phyloP scores from a whole-genome alignment of 129 eudicot genomes.

The Pittosporum tobira region DNA sequence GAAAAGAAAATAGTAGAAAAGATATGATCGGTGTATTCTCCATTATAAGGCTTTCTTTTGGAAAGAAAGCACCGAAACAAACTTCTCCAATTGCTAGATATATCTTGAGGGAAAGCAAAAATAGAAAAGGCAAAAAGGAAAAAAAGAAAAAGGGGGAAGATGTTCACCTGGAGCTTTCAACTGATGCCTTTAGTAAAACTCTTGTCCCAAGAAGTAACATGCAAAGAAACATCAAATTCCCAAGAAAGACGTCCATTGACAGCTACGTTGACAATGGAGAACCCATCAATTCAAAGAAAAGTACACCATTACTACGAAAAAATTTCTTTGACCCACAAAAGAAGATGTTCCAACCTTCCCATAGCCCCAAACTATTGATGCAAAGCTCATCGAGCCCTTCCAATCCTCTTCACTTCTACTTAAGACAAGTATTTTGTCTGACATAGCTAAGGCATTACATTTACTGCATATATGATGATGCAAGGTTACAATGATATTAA shows the following conservation, averaged over 20 bases:
- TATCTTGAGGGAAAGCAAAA: conserved; percentile 1
- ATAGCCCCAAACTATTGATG: conserved; percentile 26
- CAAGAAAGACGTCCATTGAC: conserved; percentile 32
- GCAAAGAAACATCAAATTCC: conserved; percentile 43
- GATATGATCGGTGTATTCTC: neutral
- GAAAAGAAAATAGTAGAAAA: too few species aligned
- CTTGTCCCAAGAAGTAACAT: conserved; percentile 37
- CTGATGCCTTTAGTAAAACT: conserved; percentile 25
- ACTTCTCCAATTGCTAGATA: neutral
- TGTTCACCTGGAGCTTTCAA: conserved; percentile 30
- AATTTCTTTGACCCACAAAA: neutral
- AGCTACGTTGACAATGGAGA: conserved; percentile 31
- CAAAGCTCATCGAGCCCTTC: conserved; percentile 19
- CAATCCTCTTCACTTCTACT: conserved; percentile 28
- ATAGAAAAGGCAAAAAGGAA: conserved; percentile 6
- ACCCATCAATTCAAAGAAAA: conserved; percentile 3
- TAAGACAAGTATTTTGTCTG: conserved; percentile 48
- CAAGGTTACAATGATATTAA: neutral
- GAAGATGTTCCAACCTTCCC: conserved; percentile 38
- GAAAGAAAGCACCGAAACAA: too few species aligned
- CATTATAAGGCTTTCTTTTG: neutral
- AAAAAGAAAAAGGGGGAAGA: conserved; percentile 1
- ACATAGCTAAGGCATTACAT: conserved; percentile 38
- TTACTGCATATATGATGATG: neutral
- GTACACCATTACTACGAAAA: conserved; percentile 4